Evolutionary conservation across 2,329 filamentous ascomycete species (phyloP), one percentile per base, ranked within the genome.

Genomic region (Exophiala sp.): DNA sequence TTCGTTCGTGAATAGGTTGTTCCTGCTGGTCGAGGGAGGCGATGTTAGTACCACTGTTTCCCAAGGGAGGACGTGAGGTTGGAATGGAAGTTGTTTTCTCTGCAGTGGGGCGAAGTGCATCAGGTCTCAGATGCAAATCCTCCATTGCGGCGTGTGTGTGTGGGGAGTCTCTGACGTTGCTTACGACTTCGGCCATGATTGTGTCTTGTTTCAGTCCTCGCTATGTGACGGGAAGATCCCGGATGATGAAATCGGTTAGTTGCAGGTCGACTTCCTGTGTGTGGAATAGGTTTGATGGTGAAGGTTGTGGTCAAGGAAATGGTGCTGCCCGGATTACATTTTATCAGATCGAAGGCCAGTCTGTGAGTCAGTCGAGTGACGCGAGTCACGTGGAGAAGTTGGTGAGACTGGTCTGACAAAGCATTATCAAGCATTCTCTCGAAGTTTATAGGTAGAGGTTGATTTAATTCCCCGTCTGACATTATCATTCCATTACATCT

Each of bases 1-100:
- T 89, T 66, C 79, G 78, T 63, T 83, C 78, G 53, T 67, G 46
- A 14, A 48, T 50, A 30, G 59, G 48, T 24, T 53, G 52, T 50
- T 58, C 49, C 56, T 60, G 53, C 46, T 50, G 30, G 21, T 29
- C 13, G 39, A 30, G 34, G 37, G 52, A 53, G 35, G 45, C 1
- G 11, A 19, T 43, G 43, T 44, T 37, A 46, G 50, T 48, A 24
- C 24, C 14, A 24, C 18, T 37, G 34, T 7, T 37, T 7, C 19
- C 34, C 14, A 3, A 19, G 19, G 21, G 19, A 41, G 38, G 38
- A 41, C 14, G 34, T 37, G 34, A 37, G 34, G 16, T 16, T n/a
- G 34, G 34, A 37, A 37, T 6, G 24, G 35, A 23, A 34, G 35
- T 46, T 41, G 51, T 41, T 45, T 51, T 42, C 41, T 52, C 43